A percentile compares a stretch with the other conserved stretches of the same genome.
phyloP scores from a whole-genome alignment of 352 stramenopile genomes.

The Phytophthora crassamura region DNA sequence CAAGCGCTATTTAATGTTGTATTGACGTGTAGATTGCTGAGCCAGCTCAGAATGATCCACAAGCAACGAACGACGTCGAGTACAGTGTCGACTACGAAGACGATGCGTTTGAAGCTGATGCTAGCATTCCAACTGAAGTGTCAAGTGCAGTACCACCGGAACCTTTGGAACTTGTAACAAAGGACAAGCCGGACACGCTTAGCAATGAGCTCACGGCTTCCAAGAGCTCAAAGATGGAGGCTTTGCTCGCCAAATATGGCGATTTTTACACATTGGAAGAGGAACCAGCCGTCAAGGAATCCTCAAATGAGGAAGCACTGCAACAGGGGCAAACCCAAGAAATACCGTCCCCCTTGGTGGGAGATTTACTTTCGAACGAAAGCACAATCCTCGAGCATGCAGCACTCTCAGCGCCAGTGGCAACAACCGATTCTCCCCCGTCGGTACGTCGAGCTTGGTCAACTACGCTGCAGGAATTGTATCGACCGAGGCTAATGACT shows the following conservation, averaged over 20 bases:
- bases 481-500: no score
- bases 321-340: constrained; percentile 8
- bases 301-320: not conserved
- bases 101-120: constrained; percentile 50
- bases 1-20: not conserved
- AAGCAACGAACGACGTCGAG: constrained; percentile 8
- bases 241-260: constrained; percentile 41
- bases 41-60: not conserved
- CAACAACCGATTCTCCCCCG: constrained; percentile 16
- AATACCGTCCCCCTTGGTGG: no score
- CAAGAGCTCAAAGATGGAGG: constrained; percentile 25
- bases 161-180: constrained; percentile 3
- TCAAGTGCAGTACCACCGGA: not conserved
- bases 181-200: constrained; percentile 1
- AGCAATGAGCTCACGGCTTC: not conserved
- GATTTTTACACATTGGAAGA: constrained; percentile 38
- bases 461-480: no score
- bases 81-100: constrained; percentile 46
- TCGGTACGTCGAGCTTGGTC: constrained; percentile 23
- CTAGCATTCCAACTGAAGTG: not conserved
- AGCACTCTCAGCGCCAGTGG: not conserved
- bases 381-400: no score
- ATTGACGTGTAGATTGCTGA: not conserved
- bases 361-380: no score
- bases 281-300: constrained; percentile 2